A percentile compares a stretch with the other conserved stretches of the same genome.
These are phyloP conservation scores for Phytophthora quininea DNA, from an alignment of 352 stramenopile genomes.

Conservation along the genomic window DNA sequence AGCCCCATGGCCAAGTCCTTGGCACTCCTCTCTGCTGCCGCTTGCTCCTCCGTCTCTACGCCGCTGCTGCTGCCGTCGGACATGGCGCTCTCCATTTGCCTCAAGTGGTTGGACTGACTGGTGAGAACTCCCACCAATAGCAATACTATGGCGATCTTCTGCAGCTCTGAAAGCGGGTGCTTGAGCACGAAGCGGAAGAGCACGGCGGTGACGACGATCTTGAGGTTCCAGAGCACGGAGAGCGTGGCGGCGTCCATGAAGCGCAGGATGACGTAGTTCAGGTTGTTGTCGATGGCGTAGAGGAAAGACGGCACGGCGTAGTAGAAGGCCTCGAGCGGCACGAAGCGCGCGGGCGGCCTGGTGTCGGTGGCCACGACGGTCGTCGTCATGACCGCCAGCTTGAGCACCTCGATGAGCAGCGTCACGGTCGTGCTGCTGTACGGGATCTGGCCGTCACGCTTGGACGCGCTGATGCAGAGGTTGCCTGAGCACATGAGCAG, in stretches of 20 bases:
- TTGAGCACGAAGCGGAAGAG: constrained; percentile 87
- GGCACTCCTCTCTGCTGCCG: constrained; percentile 21
- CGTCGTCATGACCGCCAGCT: constrained; percentile 58
- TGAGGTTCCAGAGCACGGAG: constrained; percentile 89
- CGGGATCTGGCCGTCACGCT: constrained; percentile 70
- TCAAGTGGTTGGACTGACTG: constrained; percentile 76
- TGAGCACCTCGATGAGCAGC: constrained; percentile 87
- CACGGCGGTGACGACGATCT: constrained; percentile 86
- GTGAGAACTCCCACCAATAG: constrained; percentile 81
- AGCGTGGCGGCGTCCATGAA: constrained; percentile 88
- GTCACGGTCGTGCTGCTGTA: constrained; percentile 88
- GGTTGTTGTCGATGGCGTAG: constrained; percentile 90
- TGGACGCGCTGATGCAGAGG: constrained; percentile 87
- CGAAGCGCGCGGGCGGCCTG: constrained; percentile 45
- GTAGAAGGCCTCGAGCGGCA: constrained; percentile 61
- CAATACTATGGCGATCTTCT: constrained; percentile 76
- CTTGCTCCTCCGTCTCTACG: constrained; percentile 25
- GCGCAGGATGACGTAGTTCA: constrained; percentile 87
- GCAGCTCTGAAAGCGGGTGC: constrained; percentile 68
- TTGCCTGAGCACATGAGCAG: constrained; percentile 82
- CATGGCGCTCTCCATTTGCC: constrained; percentile 37
- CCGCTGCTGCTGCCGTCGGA: constrained; percentile 14
- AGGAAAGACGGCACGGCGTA: constrained; percentile 87
- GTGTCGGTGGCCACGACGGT: constrained; percentile 51
- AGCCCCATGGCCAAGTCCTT: constrained; percentile 53